A percentile compares a stretch with the other conserved stretches of the same genome.
Conservation (phyloP, 352 stramenopile species). For the Phytophthora fragariae region DNA sequence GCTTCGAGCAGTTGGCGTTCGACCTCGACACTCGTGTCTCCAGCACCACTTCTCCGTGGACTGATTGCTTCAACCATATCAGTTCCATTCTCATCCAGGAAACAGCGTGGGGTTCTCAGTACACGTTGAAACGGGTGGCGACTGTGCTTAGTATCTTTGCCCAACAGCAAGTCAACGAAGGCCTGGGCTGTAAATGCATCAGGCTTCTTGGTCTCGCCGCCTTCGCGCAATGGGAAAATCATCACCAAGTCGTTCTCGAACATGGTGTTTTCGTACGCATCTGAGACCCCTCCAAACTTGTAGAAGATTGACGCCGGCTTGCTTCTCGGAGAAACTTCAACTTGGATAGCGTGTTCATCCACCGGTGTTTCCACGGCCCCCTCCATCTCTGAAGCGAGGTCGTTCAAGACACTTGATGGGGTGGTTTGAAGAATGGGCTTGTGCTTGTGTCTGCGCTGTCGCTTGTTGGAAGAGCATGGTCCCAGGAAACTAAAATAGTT, state of each 20-base stretch:
- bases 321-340: conserved; percentile 39
- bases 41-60: conserved; percentile 40
- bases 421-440: conserved; percentile 29
- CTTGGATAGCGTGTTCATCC: conserved; percentile 41
- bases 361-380: conserved; percentile 4
- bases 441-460: neutral
- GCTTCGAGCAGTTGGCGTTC: conserved; percentile 46
- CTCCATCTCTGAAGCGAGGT: conserved; percentile 13
- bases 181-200: conserved; percentile 57
- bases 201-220: conserved; percentile 61
- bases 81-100: conserved; percentile 58
- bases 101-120: conserved; percentile 64
- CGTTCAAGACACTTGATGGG: neutral
- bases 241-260: conserved; percentile 79
- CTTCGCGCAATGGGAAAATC: conserved; percentile 69
- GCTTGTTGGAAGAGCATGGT: conserved; percentile 6
- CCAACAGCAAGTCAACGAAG: conserved; percentile 70
- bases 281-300: conserved; percentile 24
- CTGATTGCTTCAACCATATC: conserved; percentile 39
- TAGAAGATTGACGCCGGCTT: conserved; percentile 41
- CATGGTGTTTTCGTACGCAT: conserved; percentile 54
- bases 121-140: conserved; percentile 61
- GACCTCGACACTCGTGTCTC: conserved; percentile 30
- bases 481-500: conserved; percentile 33
- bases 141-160: conserved; percentile 46